Conservation (phyloP, 1,284 basidiomycete genomes). For the Gomphus bonarii region DNA sequence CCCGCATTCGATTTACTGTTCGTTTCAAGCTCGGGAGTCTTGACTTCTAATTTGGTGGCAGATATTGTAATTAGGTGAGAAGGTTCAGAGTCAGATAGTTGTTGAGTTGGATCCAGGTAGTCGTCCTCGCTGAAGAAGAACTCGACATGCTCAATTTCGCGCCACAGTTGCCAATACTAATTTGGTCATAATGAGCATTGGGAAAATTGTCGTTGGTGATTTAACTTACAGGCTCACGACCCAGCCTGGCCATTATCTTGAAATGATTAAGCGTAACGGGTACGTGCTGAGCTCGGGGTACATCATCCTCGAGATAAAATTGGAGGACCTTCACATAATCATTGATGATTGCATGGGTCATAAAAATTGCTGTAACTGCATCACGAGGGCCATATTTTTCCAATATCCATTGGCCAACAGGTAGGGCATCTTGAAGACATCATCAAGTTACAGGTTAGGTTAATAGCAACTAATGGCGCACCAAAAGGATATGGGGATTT, state of each 20-base stretch:
- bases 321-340: conserved; percentile 28
- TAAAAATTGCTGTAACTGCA: conserved; percentile 50
- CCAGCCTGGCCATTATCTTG: conserved; percentile 54
- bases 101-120: conserved; percentile 29
- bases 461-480: conserved; percentile 18
- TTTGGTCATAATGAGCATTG: not conserved
- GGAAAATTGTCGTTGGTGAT: conserved; percentile 1
- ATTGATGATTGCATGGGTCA: conserved; percentile 62
- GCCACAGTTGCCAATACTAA: conserved; percentile 42
- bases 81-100: not conserved
- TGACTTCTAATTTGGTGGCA: conserved; percentile 28
- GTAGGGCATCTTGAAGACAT: conserved; percentile 35
- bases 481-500: conserved; percentile 46
- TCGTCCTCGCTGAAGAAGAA: conserved; percentile 61
- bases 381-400: conserved; percentile 42
- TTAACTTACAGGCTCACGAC: conserved; percentile 41
- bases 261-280: conserved; percentile 69
- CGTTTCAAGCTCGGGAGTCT: conserved; percentile 20
- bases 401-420: conserved; percentile 50
- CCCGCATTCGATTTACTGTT: not conserved
- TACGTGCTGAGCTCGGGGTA: conserved; percentile 27
- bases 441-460: not conserved
- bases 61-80: not conserved
- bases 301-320: conserved; percentile 19
- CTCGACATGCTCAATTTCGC: conserved; percentile 47